Percentiles rank a stretch among this genome's conserved stretches.
Evolutionary conservation across 805 yeast species (phyloP).

Genomic region (Ogataea paraovalis): DNA sequence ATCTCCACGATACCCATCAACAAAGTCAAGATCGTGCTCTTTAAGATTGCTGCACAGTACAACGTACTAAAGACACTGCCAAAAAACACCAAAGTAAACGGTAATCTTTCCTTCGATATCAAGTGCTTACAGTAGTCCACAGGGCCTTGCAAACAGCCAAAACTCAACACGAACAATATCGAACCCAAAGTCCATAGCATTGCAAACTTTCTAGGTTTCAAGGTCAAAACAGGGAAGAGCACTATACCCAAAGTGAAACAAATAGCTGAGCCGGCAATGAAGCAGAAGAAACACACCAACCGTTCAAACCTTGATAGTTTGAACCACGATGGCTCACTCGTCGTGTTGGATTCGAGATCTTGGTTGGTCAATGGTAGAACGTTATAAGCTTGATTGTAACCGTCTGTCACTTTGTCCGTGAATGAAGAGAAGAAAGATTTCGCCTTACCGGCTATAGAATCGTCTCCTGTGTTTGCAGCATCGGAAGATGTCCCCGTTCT

Average conservation of each 20-base stretch:
- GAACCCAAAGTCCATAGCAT: conserved; percentile 90
- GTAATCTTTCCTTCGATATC: conserved; percentile 67
- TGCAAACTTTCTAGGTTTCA: conserved; percentile 90
- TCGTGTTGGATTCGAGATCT: conserved; percentile 40
- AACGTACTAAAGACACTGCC: conserved; percentile 76
- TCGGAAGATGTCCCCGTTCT: conserved; percentile 11
- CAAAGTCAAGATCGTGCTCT: conserved; percentile 72
- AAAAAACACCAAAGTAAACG: conserved; percentile 78
- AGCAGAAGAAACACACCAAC: conserved; percentile 68
- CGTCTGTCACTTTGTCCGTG: conserved; percentile 22
- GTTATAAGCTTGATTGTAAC: conserved; percentile 53
- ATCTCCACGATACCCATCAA: conserved; percentile 73
- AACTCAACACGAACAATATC: conserved; percentile 77
- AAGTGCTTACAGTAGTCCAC: conserved; percentile 72
- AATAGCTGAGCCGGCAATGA: conserved; percentile 69
- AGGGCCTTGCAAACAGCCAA: conserved; percentile 92
- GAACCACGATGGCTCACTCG: conserved; percentile 76
- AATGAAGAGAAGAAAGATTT: conserved; percentile 18
- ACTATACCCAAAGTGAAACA: conserved; percentile 82
- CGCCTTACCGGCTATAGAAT: conserved; percentile 17
- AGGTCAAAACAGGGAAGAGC: conserved; percentile 82
- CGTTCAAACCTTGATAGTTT: conserved; percentile 74
- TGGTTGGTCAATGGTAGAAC: conserved; percentile 61
- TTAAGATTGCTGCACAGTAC: conserved; percentile 67
- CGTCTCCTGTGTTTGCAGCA: conserved; percentile 6